Evolutionary conservation across 148 eudicot genomes (phyloP).

Genomic region (Persicaria maculosa): DNA sequence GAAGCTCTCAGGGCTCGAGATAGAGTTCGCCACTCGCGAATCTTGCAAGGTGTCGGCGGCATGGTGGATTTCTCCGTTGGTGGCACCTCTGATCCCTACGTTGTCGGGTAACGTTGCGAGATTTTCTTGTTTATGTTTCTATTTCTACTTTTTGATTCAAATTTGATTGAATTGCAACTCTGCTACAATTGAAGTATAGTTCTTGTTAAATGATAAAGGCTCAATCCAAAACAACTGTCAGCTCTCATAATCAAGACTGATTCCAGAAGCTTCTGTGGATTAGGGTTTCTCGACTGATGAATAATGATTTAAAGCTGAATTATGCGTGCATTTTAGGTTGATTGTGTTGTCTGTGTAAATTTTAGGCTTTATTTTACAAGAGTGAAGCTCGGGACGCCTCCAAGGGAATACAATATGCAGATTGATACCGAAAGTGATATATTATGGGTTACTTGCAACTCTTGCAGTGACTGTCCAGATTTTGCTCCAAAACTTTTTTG

Average conservation of each 20-base stretch:
- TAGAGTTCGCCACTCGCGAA: constrained; percentile 54
- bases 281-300: constrained; percentile 1
- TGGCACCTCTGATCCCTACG: constrained; percentile 74
- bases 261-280: not conserved
- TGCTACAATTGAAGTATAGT: not conserved
- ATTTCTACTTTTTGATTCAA: not conserved
- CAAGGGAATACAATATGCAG: constrained; percentile 92
- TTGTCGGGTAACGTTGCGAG: constrained; percentile 44
- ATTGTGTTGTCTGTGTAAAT: constrained; percentile 17
- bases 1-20: constrained; percentile 51
- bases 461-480: constrained; percentile 82
- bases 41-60: constrained; percentile 57
- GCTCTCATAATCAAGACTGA: not conserved
- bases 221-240: not conserved
- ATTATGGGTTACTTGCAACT: constrained; percentile 81
- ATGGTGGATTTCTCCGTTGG: constrained; percentile 64
- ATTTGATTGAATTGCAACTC: not conserved
- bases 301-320: not conserved
- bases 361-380: constrained; percentile 79
- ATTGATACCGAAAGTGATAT: constrained; percentile 97
- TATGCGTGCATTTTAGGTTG: not conserved
- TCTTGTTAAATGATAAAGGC: not conserved
- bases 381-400: constrained; percentile 87
- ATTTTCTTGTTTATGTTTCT: not conserved
- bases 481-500: too few relatives aligned